Base-by-base conservation (phyloP, 495 filamentous ascomycete species). In the Hypoxylon lienhwacheense region DNA sequence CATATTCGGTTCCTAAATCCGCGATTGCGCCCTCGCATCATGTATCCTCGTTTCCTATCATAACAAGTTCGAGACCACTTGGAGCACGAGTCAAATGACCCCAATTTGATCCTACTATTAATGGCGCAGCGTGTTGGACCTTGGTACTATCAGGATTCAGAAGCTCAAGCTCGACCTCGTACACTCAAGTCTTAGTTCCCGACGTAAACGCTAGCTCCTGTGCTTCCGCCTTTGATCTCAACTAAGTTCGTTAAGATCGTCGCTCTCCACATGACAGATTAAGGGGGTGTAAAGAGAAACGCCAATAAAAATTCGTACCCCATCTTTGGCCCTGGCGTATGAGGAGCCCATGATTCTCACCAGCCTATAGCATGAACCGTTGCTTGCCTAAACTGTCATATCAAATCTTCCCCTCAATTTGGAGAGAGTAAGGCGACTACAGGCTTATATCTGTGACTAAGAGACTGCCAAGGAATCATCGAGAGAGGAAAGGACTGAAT, bases 351-450 rank as follows among this genome's bases (percentile, higher is more conserved):
- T 32, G 39, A 61, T 47, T 49, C 39, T 62, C 55, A 60, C 45
- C 36, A 66, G 66, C 66, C 57, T 67, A 70, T 69, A 70, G 70
- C 70, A 70, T 72, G 70, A 70, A 69, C 58, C 46, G 47, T 63
- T 67, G 51, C 62, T 71, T 53, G 69, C 67, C 71, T 73, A 73
- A 73, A 61, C 47, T 61, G 47, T 16, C 36, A 48, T 8, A 44
- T 32, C 34, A 48, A 41, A 32, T 6, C 34, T 56, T 40, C 47
- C 58, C 58, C 58, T 56, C 52, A 55, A 34, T 52, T 56, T 56
- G 53, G 52, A 55, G 34, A 61, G 33, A 39, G 8, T 29, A 45
- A 51, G 41, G 47, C 26, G 26, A 48, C 32, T 43, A 37, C 39
- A 37, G 25, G 6, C 28, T 52, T 33, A 43, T 52, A 47, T 28